Evolutionary conservation across 768 basidiomycete genomes (phyloP).

Genomic region (Pseudohyphozyma bogoriensis): DNA sequence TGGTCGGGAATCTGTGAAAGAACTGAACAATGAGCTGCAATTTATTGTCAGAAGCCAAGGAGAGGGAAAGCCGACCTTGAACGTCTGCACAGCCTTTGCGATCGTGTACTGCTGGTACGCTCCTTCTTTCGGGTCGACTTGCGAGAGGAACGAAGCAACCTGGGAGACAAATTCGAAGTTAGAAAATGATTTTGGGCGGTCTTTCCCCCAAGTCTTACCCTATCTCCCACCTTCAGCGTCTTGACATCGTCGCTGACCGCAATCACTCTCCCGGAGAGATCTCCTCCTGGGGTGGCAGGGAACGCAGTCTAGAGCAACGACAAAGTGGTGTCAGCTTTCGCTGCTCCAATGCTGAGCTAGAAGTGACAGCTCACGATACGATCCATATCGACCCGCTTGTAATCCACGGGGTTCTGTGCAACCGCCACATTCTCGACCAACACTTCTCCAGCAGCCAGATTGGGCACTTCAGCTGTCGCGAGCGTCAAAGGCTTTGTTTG

Average conservation of each 20-base stretch:
- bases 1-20: conserved; percentile 44
- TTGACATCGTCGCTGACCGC: not conserved
- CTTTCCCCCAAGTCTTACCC: too few species aligned
- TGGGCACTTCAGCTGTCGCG: not conserved
- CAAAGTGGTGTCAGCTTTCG: too few species aligned
- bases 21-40: not conserved
- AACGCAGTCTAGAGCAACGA: too few species aligned
- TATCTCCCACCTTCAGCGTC: not conserved
- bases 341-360: not conserved
- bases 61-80: too few species aligned
- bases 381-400: not conserved
- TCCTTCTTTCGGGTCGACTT: not conserved
- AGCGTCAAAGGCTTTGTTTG: not conserved
- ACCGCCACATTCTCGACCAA: not conserved
- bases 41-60: too few species aligned
- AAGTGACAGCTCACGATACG: not conserved
- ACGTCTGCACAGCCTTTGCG: not conserved
- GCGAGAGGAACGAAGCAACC: not conserved
- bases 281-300: not conserved
- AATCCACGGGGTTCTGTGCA: not conserved
- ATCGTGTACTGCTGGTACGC: not conserved
- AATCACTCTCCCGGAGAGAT: not conserved
- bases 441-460: not conserved
- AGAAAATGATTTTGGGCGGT: too few species aligned
- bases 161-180: not conserved